phyloP scores from a whole-genome alignment of 2,329 filamentous ascomycete species.

The Rhynchosporium secalis region DNA sequence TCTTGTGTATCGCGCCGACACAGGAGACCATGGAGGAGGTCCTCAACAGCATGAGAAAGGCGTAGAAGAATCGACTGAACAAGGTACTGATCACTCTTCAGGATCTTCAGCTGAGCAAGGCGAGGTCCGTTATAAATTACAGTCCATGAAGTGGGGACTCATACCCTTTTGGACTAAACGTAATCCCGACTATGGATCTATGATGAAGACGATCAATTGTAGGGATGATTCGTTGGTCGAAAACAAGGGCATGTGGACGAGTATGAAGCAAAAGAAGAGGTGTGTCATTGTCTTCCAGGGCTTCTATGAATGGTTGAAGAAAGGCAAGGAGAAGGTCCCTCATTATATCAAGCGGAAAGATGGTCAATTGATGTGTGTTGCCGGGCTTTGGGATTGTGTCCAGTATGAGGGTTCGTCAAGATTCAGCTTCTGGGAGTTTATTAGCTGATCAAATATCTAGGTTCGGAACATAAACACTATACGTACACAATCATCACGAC shows the following conservation, averaged over 20 bases:
- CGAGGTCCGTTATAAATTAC: conserved; percentile 70
- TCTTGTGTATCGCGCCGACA: conserved; percentile 79
- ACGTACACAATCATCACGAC: conserved; percentile 96
- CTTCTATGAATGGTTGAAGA: conserved; percentile 96
- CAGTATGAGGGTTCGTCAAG: conserved; percentile 65
- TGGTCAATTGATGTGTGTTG: conserved; percentile 77
- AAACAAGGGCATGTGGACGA: conserved; percentile 82
- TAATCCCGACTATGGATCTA: conserved; percentile 71
- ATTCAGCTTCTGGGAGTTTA: background rate
- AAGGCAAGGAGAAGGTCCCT: conserved; percentile 77
- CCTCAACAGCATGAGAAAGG: conserved; percentile 35
- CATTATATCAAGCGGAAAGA: conserved; percentile 83
- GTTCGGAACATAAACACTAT: conserved; percentile 68
- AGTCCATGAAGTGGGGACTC: conserved; percentile 95
- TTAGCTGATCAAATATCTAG: conserved; percentile 36
- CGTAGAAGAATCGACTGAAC: conserved; percentile 31
- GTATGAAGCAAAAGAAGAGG: conserved; percentile 85
- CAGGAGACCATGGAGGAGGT: conserved; percentile 59
- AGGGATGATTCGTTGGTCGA: conserved; percentile 80
- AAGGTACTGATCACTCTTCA: conserved; percentile 28
- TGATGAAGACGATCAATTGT: conserved; percentile 93
- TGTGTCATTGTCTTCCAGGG: conserved; percentile 88
- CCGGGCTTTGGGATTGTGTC: conserved; percentile 89
- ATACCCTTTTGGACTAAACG: conserved; percentile 91
- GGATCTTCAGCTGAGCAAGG: conserved; percentile 23